Evolutionary conservation across 2,329 filamentous ascomycete genomes (phyloP), one percentile per base, ranked within the genome.

Genomic region (Alternaria infectoria): DNA sequence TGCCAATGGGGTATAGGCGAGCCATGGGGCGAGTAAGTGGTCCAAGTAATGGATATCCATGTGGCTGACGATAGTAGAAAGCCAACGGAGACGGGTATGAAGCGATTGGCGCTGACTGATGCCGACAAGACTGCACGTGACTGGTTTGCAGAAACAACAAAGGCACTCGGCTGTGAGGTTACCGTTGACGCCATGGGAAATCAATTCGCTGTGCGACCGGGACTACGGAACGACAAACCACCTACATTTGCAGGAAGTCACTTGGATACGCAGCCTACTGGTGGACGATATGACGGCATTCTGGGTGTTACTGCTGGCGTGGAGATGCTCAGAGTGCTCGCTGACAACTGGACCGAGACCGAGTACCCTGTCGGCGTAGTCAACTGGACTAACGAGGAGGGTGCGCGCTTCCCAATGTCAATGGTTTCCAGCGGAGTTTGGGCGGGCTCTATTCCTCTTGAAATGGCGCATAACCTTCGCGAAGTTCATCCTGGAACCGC

Each of bases 321-420:
- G 0, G 92, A 96, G 79, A 89, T 91, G 77, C 81, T 96, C 13
- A 87, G 85, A 62, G 85, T 88, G 0, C 81, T 96, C 47, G 84
- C 89, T 6, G 91, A 94, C 17, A 86, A 89, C 64, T 82, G 86
- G 21, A 82, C 91, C 2, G 86, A 91, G 73, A 94, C 92, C 0
- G 86, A 90, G 47, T 91, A 88, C 43, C 89, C 90, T 2, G 85
- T 94, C 0, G 91, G 91, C 1, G 87, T 93, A 1, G 88, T 94
- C 3, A 93, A 93, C 73, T 93, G 90, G 90, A 93, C 90, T 3
- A 92, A 92, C 73, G 92, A 96, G 81, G 93, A 96, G 81, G 92
- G 92, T 3, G 92, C 92, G 1, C 86, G 92, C 0, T 95, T 95
- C 67, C 91, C 92, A 0, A 88, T 89, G 57, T 91, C 88, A 28